Evolutionary conservation across 1,139 yeast genomes (phyloP).

Genomic region (Candida sp.): DNA sequence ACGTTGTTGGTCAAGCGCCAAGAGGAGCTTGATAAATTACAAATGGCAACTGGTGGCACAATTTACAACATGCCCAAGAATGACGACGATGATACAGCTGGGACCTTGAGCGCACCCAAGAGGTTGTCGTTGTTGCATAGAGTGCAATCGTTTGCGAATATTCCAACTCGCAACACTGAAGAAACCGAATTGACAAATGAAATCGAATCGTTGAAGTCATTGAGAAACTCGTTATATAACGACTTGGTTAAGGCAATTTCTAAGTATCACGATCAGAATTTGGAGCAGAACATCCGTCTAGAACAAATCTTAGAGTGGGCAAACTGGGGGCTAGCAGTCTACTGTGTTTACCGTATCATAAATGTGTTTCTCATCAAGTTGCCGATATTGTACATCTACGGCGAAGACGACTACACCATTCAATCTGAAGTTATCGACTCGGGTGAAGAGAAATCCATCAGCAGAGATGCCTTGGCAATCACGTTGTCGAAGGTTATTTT

Average conservation of each 20-base stretch:
- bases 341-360: conserved; percentile 67
- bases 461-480: conserved; percentile 67
- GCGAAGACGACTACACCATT: conserved; percentile 2
- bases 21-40: conserved; percentile 30
- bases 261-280: conserved; percentile 16
- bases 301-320: conserved; percentile 15
- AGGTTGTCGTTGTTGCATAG: conserved; percentile 30
- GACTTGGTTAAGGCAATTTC: conserved; percentile 28
- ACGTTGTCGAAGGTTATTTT: conserved; percentile 58
- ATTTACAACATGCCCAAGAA: conserved; percentile 26
- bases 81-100: conserved; percentile 16
- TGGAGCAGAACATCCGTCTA: conserved; percentile 5
- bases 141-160: conserved; percentile 48
- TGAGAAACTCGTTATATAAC: conserved; percentile 31
- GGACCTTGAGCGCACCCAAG: conserved; percentile 13
- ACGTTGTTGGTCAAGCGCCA: conserved; percentile 36
- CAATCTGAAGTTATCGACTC: conserved; percentile 9
- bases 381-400: conserved; percentile 26
- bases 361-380: conserved; percentile 48
- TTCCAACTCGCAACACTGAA: conserved; percentile 28
- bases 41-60: conserved; percentile 28
- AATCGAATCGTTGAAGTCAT: conserved; percentile 33
- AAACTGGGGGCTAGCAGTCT: conserved; percentile 50
- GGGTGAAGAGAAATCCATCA: conserved; percentile 14
- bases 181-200: conserved; percentile 40